These are phyloP conservation scores for Coemansia interrupta DNA, from an alignment of 192 early-diverging fungal genomes.

Conservation along the genomic window DNA sequence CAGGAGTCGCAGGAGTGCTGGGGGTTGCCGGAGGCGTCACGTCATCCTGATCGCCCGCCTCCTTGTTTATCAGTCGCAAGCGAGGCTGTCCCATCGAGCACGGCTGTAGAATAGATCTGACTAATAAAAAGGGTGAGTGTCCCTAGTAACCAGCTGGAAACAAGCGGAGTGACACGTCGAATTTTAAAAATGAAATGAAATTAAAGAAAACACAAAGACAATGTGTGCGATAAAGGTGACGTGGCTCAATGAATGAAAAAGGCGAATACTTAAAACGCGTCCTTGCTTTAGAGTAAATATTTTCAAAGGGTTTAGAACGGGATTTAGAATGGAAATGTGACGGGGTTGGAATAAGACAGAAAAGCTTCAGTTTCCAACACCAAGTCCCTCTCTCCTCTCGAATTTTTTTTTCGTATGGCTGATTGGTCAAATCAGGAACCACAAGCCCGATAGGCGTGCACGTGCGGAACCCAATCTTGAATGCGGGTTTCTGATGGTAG, in stretches of 20 bases:
- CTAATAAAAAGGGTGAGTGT: background rate
- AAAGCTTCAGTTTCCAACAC: too few relatives aligned
- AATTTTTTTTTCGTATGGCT: background rate
- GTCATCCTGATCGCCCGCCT: slow-evolving; percentile 19
- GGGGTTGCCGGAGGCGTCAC: slow-evolving; percentile 13
- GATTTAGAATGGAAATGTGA: too few relatives aligned
- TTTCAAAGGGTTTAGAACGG: too few relatives aligned
- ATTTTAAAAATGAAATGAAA: background rate
- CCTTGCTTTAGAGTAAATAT: too few relatives aligned
- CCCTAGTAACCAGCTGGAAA: background rate
- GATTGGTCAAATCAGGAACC: background rate
- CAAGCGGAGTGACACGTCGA: background rate
- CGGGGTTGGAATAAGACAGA: too few relatives aligned
- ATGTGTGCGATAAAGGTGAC: background rate
- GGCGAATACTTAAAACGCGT: too few relatives aligned
- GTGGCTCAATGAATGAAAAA: too few relatives aligned
- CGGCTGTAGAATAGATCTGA: background rate
- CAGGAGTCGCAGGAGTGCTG: slow-evolving; percentile 1
- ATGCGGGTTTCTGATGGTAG: too few relatives aligned
- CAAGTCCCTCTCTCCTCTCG: too few relatives aligned
- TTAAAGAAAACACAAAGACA: slow-evolving; percentile 2
- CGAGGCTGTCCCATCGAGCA: slow-evolving; percentile 44
- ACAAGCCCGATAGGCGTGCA: background rate
- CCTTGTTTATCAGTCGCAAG: slow-evolving; percentile 41
- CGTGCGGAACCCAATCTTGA: slow-evolving; percentile 2